Conservation (phyloP, 169 alveolate genomes). For the Eimeria tenella region DNA sequence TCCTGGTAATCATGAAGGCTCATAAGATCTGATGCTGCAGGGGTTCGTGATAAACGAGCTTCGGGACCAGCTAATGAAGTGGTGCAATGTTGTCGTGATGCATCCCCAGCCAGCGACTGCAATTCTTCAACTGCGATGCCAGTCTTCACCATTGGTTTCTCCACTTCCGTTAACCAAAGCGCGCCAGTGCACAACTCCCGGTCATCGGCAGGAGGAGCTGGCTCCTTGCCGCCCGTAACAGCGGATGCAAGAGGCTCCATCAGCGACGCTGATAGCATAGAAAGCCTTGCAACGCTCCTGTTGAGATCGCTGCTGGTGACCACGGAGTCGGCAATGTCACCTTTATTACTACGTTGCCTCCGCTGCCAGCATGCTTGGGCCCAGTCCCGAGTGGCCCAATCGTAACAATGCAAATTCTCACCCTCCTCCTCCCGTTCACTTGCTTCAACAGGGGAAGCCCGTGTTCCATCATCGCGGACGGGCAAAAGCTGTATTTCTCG, state of each 20-base stretch:
- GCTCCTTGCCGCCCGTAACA: neutral
- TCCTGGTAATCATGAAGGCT: conserved; percentile 30
- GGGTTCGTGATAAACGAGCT: neutral
- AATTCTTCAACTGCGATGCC: neutral
- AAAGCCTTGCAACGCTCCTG: conserved; percentile 40
- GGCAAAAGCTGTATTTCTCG: neutral
- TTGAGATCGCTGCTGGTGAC: conserved; percentile 49
- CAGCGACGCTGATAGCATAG: conserved; percentile 60
- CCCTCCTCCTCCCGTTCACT: conserved; percentile 3
- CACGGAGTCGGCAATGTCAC: neutral
- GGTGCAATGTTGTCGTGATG: neutral
- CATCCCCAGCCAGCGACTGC: conserved; percentile 13
- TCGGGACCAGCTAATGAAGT: conserved; percentile 1
- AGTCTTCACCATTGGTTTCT: neutral
- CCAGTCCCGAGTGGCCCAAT: conserved; percentile 74
- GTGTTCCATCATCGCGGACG: neutral
- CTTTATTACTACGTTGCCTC: neutral
- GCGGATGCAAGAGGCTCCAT: neutral
- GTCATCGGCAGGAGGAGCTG: conserved; percentile 20
- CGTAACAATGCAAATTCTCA: neutral
- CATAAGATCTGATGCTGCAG: conserved; percentile 12
- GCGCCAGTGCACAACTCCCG: neutral
- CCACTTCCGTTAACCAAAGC: neutral
- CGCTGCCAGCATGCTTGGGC: conserved; percentile 66
- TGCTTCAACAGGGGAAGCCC: neutral